These are phyloP conservation scores for Linnemannia hyalina DNA, from an alignment of 192 early-diverging fungal species.

Conservation along the genomic window DNA sequence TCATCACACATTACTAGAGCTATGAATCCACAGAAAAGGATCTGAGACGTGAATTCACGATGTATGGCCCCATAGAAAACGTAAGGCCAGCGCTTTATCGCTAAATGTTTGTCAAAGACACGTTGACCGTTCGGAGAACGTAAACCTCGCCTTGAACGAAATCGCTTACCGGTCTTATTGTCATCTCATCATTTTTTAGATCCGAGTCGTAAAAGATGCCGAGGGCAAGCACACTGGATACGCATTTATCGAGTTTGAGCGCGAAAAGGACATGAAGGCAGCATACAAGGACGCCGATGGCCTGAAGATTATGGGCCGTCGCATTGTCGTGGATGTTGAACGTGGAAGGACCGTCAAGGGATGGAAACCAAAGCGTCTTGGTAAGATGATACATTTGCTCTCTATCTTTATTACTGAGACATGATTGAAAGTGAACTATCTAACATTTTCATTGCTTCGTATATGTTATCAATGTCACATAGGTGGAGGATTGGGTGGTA, in stretches of 20 bases:
- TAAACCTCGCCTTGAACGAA: not conserved
- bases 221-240: constrained; percentile 89
- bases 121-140: not conserved
- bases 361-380: constrained; percentile 90
- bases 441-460: not conserved
- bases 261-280: constrained; percentile 73
- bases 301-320: constrained; percentile 84
- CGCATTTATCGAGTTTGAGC: constrained; percentile 95
- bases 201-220: constrained; percentile 78
- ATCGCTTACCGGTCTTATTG: not conserved
- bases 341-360: constrained; percentile 96
- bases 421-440: not conserved
- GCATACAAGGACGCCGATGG: constrained; percentile 93
- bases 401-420: not conserved
- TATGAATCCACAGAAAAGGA: constrained; percentile 84
- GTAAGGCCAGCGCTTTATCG: constrained; percentile 57
- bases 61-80: constrained; percentile 84
- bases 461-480: not conserved
- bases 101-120: not conserved
- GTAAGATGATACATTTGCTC: constrained; percentile 38
- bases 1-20: constrained; percentile 49
- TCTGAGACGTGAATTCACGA: constrained; percentile 81
- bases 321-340: constrained; percentile 95
- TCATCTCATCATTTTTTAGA: constrained; percentile 48
- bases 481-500: constrained; percentile 84